Evolutionary conservation across 192 early-diverging fungal species (phyloP).

Genomic region (Thamnidium elegans): DNA sequence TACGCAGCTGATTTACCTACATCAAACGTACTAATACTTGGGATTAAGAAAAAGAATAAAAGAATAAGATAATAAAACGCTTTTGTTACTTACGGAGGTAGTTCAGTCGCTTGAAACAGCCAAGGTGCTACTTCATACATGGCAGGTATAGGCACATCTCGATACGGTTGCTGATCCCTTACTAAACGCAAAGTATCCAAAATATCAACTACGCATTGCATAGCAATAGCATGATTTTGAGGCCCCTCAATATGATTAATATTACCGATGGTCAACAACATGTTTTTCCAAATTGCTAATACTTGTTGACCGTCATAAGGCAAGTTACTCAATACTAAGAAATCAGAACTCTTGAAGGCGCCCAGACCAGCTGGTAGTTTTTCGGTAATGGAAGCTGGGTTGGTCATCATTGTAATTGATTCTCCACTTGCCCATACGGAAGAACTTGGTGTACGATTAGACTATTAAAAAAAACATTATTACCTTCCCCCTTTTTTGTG

Average conservation of each 20-base stretch:
- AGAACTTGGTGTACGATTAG: constrained; percentile 38
- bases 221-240: constrained; percentile 59
- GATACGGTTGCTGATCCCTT: constrained; percentile 53
- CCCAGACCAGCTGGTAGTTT: constrained; percentile 42
- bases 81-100: constrained; percentile 58
- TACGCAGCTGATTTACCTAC: constrained; percentile 65
- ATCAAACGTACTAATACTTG: constrained; percentile 49
- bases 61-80: neutral
- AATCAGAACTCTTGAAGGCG: constrained; percentile 53
- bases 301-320: constrained; percentile 40
- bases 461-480: constrained; percentile 22
- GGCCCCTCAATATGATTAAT: constrained; percentile 67
- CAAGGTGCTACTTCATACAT: constrained; percentile 75
- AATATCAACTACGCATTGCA: constrained; percentile 62
- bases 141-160: constrained; percentile 54
- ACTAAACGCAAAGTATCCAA: constrained; percentile 62
- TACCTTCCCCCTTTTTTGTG: neutral
- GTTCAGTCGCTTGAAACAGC: constrained; percentile 71
- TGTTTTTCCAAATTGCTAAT: constrained; percentile 71
- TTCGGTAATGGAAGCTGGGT: constrained; percentile 40
- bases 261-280: constrained; percentile 74
- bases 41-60: neutral
- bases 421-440: constrained; percentile 19
- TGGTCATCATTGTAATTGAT: constrained; percentile 14
- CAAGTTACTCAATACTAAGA: constrained; percentile 50